Evolutionary conservation across 495 filamentous ascomycete genomes (phyloP).

Genomic region (Podospora pseudoanserina): DNA sequence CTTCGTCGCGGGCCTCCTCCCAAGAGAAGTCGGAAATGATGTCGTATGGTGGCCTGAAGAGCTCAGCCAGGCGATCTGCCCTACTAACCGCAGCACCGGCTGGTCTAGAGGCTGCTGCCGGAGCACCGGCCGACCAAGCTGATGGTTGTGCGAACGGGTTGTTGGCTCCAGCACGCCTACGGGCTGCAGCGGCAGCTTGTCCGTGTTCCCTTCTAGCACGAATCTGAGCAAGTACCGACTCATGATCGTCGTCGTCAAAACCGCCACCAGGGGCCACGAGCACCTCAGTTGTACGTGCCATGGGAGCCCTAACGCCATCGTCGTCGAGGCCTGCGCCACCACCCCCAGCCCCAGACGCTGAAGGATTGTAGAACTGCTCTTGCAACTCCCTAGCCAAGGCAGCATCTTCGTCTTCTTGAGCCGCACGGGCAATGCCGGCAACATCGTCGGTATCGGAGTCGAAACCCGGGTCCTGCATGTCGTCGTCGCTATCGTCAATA

Average conservation of each 20-base stretch:
- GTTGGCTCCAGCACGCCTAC: neutral
- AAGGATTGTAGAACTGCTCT: conserved; percentile 78
- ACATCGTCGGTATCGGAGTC: conserved; percentile 32
- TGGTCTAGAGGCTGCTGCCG: conserved; percentile 5
- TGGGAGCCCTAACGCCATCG: conserved; percentile 79
- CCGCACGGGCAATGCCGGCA: conserved; percentile 39
- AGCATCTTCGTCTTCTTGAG: conserved; percentile 77
- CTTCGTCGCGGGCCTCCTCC: conserved; percentile 77
- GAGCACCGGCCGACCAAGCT: conserved; percentile 64
- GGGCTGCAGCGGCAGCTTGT: conserved; percentile 32
- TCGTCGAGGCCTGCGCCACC: conserved; percentile 35
- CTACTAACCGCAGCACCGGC: conserved; percentile 22
- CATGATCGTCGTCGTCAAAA: conserved; percentile 54
- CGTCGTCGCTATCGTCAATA: conserved; percentile 66
- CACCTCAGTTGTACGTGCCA: conserved; percentile 87
- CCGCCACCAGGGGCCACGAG: conserved; percentile 63
- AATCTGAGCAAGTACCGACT: conserved; percentile 64
- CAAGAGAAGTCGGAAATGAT: conserved; percentile 71
- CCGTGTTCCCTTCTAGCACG: conserved; percentile 49
- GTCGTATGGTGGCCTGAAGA: conserved; percentile 88
- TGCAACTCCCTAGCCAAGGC: conserved; percentile 88
- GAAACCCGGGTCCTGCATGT: conserved; percentile 52
- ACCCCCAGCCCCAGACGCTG: conserved; percentile 21
- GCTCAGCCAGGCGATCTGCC: conserved; percentile 65
- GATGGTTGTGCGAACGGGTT: conserved; percentile 80